Base-by-base conservation (phyloP, 768 basidiomycete species). In the Kwoniella botswanensis region DNA sequence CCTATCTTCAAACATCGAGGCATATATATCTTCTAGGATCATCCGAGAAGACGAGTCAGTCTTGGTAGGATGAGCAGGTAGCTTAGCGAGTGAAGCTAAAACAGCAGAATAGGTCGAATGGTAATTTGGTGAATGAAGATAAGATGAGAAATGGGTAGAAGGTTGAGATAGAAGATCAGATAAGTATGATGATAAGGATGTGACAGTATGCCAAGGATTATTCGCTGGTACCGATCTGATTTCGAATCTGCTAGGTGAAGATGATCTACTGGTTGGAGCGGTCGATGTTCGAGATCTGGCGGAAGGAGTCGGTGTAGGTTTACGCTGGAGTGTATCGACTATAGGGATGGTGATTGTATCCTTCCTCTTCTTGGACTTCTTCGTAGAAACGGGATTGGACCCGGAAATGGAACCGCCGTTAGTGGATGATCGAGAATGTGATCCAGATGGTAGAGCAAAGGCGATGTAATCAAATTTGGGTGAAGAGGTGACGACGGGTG, bases 21-120 rank as follows among this genome's bases (percentile, higher is more conserved):
- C 79, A 55, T 76, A 78, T 22, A 83, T 72, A n/a, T 81, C 82
- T 44, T 78, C 68, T 26, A 81, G 57, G 41, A 82, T 70, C 13
- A 42, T 53, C 6, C 75, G 64, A 13, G 73, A 61, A 1, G 41
- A 56, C 26, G 54, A 42, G 21, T 73, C 71, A 7, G 58, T 56
- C 0, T 67, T 60, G 5, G 54, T 15, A 13, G 54, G 15, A 6
- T 50, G 29, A 10, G 66, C 18, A 1, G 53, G 54, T 0, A 76
- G n/a, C 4, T 50, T 61, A 5, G 55, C 65, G 22, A 83, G 62
- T n/a, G 72, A 61, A 21, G 77, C 79, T 43, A 70, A 66, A 22
- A 79, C 70, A 6, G 82, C 82, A n/a, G 71, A 61, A 53, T 79
- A 78, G 0, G 72, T 70, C 0, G 76, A 76, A 46, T 68, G 71